phyloP scores from a whole-genome alignment of 139 green algal species.

The Chlorella sp. region DNA sequence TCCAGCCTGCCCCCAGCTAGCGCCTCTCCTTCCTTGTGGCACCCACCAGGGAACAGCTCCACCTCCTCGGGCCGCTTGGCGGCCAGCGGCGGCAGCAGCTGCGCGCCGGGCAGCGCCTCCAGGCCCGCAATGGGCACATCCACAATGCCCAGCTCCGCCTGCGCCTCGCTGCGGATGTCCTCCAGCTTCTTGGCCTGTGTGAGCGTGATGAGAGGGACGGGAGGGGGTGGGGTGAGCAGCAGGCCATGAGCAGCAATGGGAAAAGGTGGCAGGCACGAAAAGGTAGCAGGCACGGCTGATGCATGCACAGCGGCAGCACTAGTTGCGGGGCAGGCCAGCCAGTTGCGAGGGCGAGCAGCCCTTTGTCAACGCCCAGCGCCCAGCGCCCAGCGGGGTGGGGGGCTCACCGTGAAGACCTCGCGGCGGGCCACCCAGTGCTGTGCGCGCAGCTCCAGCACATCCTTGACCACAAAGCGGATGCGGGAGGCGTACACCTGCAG shows the following conservation, averaged over 20 bases:
- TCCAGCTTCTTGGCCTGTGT: conserved; percentile 89
- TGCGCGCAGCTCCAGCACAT: conserved; percentile 77
- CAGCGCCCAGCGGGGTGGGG: too few species aligned
- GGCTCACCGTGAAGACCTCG: conserved; percentile 67
- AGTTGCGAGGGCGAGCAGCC: too few species aligned
- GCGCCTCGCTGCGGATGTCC: conserved; percentile 85
- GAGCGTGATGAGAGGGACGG: background rate
- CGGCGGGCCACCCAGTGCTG: conserved; percentile 63
- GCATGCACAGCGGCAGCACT: background rate
- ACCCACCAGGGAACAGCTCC: conserved; percentile 64
- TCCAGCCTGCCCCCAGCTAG: too few species aligned
- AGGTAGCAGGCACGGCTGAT: background rate
- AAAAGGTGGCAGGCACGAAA: background rate
- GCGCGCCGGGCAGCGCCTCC: conserved; percentile 9
- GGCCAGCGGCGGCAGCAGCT: conserved; percentile 52
- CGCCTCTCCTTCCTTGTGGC: too few species aligned
- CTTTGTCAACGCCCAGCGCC: too few species aligned
- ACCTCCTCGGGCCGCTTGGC: conserved; percentile 55
- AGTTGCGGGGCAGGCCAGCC: too few species aligned
- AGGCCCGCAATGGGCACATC: conserved; percentile 52
- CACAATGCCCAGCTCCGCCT: conserved; percentile 91
- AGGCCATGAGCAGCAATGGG: too few species aligned
- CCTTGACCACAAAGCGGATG: conserved; percentile 72
- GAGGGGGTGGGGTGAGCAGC: background rate
- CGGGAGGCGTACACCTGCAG: conserved; percentile 47